Conservation (phyloP, 2,329 filamentous ascomycete genomes). For the Escovopsis weberi region DNA sequence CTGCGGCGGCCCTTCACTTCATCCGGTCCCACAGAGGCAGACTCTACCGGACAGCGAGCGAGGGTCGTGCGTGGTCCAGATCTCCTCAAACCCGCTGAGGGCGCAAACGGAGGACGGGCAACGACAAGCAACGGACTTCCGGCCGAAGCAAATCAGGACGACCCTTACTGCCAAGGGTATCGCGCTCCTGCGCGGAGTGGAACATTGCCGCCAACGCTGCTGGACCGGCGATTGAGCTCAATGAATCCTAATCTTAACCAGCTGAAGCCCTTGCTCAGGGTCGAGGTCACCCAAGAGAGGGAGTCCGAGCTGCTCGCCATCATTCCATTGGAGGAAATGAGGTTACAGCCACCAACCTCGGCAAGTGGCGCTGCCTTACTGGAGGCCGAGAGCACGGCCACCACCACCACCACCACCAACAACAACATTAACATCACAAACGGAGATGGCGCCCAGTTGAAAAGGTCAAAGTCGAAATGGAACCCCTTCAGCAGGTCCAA, state of each 20-base stretch:
- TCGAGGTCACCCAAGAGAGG: constrained; percentile 32
- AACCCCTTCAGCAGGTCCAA: constrained; percentile 39
- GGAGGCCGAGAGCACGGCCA: not conserved
- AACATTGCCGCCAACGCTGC: not conserved
- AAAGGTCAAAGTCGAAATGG: constrained; percentile 37
- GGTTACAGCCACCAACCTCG: constrained; percentile 15
- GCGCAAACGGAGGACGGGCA: not conserved
- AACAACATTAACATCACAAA: constrained; percentile 8
- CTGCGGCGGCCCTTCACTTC: not conserved
- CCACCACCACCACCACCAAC: not conserved
- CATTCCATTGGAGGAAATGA: constrained; percentile 12
- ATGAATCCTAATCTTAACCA: not conserved
- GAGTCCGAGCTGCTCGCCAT: constrained; percentile 11
- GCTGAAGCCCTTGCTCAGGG: not conserved
- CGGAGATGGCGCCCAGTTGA: too few species aligned
- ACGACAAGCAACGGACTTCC: not conserved
- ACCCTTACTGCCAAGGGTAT: not conserved
- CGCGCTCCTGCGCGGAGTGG: not conserved
- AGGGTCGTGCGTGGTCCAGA: not conserved
- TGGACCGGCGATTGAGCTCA: not conserved
- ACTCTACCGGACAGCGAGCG: not conserved
- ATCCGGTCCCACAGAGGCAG: not conserved
- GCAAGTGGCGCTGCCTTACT: constrained; percentile 7
- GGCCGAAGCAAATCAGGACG: not conserved
- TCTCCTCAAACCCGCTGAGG: not conserved